Evolutionary conservation across 202 grass and related monocot genomes (phyloP), one percentile per base, ranked within the genome.

Genomic region (Cymbopogon flexuosus): DNA sequence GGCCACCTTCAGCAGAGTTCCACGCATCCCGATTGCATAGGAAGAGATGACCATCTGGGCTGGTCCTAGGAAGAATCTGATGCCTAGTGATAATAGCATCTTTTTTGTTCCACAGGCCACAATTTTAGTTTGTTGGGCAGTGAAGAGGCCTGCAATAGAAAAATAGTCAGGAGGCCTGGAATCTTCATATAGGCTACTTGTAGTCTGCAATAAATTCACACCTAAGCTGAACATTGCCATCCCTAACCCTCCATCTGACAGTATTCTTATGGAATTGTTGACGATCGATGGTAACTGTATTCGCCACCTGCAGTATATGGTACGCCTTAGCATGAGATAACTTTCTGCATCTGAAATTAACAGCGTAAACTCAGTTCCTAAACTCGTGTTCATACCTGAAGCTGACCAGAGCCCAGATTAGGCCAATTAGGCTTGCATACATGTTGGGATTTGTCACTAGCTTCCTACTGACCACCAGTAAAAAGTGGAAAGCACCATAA

Each of bases 151-250:
- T 97, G 79, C 49, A 66, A 31, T 39, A 79, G 37, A 84, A 74
- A 29, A 74, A 29, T 66, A 65, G 11, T 87, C 82, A 68, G 29
- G 65, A 61, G 51, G 16, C 49, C 41, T 34, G 33, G 21, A 10
- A 40, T 85, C 80, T 67, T 39, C 21, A 35, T 39, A 51, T 81
- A 11, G 0, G 52, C 22, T 75, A 49, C 69, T 80, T 80, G 57
- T 73, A 83, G 35, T 61, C 77, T 78, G 18, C 34, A 19, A 21
- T 4, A 33, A 78, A 45, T 79, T 52, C 75, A 29, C 54, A 94
- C 94, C 94, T 89, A 97, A 63, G 75, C 94, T 97, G 78, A 97
- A 92, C 94, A 97, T 97, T 67, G 94, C 94, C 94, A 97, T 97
- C 74, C 94, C 94, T 73, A 97, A 75, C 23, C 94, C 94, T 49